Base-by-base conservation (phyloP, 768 basidiomycete species). In the Hirschioporus abietinus region DNA sequence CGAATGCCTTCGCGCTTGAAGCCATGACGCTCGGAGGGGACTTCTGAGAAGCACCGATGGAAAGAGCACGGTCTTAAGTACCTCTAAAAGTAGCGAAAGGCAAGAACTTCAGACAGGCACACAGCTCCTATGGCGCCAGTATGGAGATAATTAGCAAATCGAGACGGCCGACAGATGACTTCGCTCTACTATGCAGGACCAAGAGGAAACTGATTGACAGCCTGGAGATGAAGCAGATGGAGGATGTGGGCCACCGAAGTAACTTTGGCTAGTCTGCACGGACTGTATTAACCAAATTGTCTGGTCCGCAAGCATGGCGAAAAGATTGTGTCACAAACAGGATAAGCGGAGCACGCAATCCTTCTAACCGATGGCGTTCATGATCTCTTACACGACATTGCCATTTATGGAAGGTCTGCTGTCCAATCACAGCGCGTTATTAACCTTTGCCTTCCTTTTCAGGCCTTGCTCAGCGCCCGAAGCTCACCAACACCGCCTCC, bases 1-100 rank as follows among this genome's bases (percentile, higher is more conserved):
- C 84, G 57, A 83, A 68, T 27, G 77, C 79, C 74, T 84, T 87
- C 24, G 77, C 78, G 30, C 78, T 64, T 63, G 70, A 69, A 52
- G 76, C 71, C 83, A 84, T 84, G 66, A 66, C 30, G 35, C 58
- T 59, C 20, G 60, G 60, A 25, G 60, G 60, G 60, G 23, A 60
- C 60, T 61, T 52, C 60, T 25, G 25, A 61, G 60, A 61, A 25
- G 60, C 25, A 25, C 24, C 4, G 30, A 34, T 8, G 60, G 60
- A 61, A 61, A 18, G 60, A 61, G 23, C 25, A 34, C 60, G 30
- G 60, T 12, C 25, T 25, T 61, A 61, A 25, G 60, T 61, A 25
- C 60, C 30, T 61, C 30, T 61, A 34, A 61, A 61, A 17, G 60
- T 15, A 52, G 42, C 60, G 60, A 34, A 61, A 61, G 7, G 30